Evolutionary conservation across 768 basidiomycete species (phyloP), one percentile per base, ranked within the genome.

Genomic region (Termitomyces titanicus): DNA sequence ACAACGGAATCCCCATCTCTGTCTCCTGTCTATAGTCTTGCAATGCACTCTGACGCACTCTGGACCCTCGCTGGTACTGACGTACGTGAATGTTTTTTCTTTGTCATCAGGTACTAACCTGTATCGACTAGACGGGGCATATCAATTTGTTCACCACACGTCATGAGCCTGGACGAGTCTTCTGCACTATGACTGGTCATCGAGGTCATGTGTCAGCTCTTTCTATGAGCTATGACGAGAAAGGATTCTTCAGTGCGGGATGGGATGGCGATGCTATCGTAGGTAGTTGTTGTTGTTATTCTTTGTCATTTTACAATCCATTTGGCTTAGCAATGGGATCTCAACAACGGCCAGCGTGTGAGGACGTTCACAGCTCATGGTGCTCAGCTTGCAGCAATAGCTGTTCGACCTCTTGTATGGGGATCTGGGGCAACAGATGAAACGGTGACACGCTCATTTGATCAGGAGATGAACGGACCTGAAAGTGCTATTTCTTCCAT

Each of bases 241-340:
- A 88, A 61, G 83, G 86, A 0, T 83, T 94, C 60, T 86, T 94
- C 63, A 95, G 92, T 66, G 94, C 92, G 5, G 88, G 93, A 18
- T 98, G 96, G 95, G 97, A 98, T 66, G 91, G 93, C 11, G 84
- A 89, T 61, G 88, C 92, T 13, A 77, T 85, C 43, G 94, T 94
- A 68, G 69, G 90, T 78, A 20, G 43, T 18, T 34, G 22, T 17
- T 53, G 42, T 37, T 33, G 13, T 53, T 44, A 44, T 18, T 11
- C 44, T 44, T 54, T 42, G 37, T 50, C 57, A 51, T 61, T 35
- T 54, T 44, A 47, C n/a, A 43, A 53, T 63, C 38, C 31, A 54
- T 31, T 11, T 43, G 51, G 20, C 27, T 40, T 63, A 98, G 96
- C 92, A 98, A 84, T 98, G 97, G 96, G 96, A 98, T 72, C 80